Conservation (phyloP, 1,284 basidiomycete species). For the Leccinum griseonigrum region DNA sequence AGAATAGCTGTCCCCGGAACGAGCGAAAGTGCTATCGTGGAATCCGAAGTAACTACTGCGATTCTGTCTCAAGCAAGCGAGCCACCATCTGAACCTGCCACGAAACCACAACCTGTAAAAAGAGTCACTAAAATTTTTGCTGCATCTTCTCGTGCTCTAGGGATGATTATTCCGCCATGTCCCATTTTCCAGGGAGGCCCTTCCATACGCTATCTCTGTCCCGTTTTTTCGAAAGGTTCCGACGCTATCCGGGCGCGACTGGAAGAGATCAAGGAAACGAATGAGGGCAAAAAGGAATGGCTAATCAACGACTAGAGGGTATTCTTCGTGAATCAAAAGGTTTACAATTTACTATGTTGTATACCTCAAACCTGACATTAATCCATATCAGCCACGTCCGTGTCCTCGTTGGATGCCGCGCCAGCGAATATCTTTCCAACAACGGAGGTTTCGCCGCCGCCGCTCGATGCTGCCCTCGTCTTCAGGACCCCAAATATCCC, state of each 20-base stretch:
- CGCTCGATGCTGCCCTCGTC: neutral
- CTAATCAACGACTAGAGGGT: conserved; percentile 38
- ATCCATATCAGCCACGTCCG: conserved; percentile 1
- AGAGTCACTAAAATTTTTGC: conserved; percentile 8
- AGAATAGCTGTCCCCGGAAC: conserved; percentile 29
- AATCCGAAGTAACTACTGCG: conserved; percentile 23
- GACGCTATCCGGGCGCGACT: conserved; percentile 40
- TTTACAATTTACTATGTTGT: conserved; percentile 3
- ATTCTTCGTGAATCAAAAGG: conserved; percentile 25
- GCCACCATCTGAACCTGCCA: conserved; percentile 5
- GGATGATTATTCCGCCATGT: conserved; percentile 27
- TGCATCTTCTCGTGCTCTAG: neutral
- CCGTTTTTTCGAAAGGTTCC: conserved; percentile 38
- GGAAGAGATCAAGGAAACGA: conserved; percentile 33
- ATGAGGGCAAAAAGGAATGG: conserved; percentile 22
- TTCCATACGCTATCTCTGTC: conserved; percentile 39
- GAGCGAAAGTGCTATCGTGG: conserved; percentile 18
- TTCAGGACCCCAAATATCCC: conserved; percentile 19
- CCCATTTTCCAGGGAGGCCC: conserved; percentile 40
- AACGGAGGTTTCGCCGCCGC: neutral
- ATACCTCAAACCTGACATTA: conserved; percentile 3
- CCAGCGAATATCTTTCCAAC: neutral
- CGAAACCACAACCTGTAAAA: conserved; percentile 11
- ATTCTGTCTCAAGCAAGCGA: conserved; percentile 14
- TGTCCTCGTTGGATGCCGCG: neutral